Evolutionary conservation across 768 basidiomycete genomes (phyloP).

Genomic region (Amyloporia xantha): DNA sequence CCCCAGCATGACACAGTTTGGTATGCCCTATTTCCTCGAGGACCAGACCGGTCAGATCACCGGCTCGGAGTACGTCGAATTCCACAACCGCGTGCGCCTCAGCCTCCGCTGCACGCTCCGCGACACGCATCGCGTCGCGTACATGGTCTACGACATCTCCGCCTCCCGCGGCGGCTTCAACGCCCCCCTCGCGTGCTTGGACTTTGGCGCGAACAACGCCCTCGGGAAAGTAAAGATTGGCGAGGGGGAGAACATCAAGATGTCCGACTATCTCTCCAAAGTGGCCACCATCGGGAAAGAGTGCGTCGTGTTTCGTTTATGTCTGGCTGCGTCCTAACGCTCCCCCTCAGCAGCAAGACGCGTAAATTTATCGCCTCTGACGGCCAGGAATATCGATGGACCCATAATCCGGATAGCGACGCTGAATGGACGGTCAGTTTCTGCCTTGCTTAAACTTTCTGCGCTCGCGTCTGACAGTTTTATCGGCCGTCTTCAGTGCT

Average conservation of each 20-base stretch:
- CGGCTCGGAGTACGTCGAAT: constrained; percentile 55
- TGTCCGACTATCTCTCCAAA: constrained; percentile 49
- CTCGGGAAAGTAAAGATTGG: constrained; percentile 48
- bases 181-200: constrained; percentile 40
- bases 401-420: constrained; percentile 33
- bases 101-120: constrained; percentile 41
- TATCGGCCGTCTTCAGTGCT: constrained; percentile 37
- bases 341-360: constrained; percentile 29
- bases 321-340: background rate
- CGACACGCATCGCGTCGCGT: constrained; percentile 36
- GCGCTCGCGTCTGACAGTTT: background rate
- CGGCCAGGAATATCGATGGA: constrained; percentile 58
- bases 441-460: background rate
- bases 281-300: constrained; percentile 35
- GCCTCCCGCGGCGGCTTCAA: constrained; percentile 14
- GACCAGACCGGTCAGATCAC: constrained; percentile 49
- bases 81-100: constrained; percentile 53
- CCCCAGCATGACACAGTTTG: constrained; percentile 32
- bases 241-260: constrained; percentile 30
- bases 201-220: constrained; percentile 39
- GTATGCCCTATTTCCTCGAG: constrained; percentile 57
- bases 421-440: constrained; percentile 61
- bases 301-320: constrained; percentile 11
- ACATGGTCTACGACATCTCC: constrained; percentile 44
- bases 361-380: constrained; percentile 56